Base-by-base conservation (phyloP, 208 protist species). In the Herpetomonas samuelpessoai region DNA sequence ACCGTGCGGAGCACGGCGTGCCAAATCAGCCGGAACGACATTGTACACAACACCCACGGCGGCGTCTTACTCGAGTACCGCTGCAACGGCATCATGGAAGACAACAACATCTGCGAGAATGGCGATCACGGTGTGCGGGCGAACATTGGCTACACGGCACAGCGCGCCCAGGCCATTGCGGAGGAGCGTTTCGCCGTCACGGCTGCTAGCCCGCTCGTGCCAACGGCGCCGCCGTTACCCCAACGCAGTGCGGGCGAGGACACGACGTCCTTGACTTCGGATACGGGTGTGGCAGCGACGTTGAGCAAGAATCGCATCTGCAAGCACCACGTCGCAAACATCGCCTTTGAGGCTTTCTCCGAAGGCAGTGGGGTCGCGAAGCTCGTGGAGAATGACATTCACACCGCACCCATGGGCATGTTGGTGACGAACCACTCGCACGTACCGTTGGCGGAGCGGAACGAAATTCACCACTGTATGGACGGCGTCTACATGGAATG, bases 71-170 rank as follows among this genome's bases (percentile, higher is more conserved):
- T 91, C 14, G 86, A 93, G 47, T 21, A 45, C 14, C 45, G 56
- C 27, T 48, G 71, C 0, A 76, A 71, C 68, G 80, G 71, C 7
- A 60, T 73, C 14, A 24, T 93, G 27, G 79, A 88, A 57, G 73
- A 81, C 22, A 96, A 96, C 68, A 56, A 78, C 30, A 86, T 92
- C 56, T 69, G 77, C 46, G 66, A 71, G 24, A 95, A 95, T 68
- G 60, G 55, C 39, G 65, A 73, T 29, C 91, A 83, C 66, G 88
- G 88, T 45, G 56, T 95, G 3, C 68, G 74, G 18, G 84, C 67
- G 1, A 83, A 95, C 66, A 49, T 73, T 16, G 50, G 31, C 3
- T 91, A 90, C 71, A 55, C 65, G 21, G 47, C 63, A 0, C 41
- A 59, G 24, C 67, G 79, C 12, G 69, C 79, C 3, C 58, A 76